Evolutionary conservation across 306 rosid species (phyloP).

Genomic region (Geum urbanum): DNA sequence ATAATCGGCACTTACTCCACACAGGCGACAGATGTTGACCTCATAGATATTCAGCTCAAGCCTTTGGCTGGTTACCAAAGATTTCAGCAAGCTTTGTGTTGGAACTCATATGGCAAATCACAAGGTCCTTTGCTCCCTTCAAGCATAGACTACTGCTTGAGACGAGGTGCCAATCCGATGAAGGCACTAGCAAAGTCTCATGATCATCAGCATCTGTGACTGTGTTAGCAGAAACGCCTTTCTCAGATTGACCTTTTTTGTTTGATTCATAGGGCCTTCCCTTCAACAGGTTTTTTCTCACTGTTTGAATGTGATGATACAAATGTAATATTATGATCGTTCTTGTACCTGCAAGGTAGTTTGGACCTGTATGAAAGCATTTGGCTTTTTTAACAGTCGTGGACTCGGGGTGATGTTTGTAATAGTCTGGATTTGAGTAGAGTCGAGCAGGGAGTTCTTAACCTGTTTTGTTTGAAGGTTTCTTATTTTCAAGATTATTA

Average conservation of each 20-base stretch:
- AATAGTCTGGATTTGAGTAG: not conserved
- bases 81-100: constrained; percentile 52
- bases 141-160: constrained; percentile 68
- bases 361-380: not conserved
- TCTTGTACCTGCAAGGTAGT: constrained; percentile 8
- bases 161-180: constrained; percentile 48
- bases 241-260: no score
- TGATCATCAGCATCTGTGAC: constrained; percentile 41
- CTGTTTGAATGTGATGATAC: constrained; percentile 58
- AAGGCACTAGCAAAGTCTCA: constrained; percentile 57
- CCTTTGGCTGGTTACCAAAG: constrained; percentile 37
- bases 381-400: not conserved
- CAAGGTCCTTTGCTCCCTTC: constrained; percentile 61
- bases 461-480: not conserved
- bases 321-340: not conserved
- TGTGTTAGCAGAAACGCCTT: constrained; percentile 33
- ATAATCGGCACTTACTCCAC: constrained; percentile 54
- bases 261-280: constrained; percentile 40
- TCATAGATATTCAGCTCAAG: constrained; percentile 59
- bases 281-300: constrained; percentile 40
- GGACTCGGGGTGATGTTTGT: no score
- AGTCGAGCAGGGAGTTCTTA: not conserved
- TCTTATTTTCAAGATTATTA: not conserved
- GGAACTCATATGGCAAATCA: constrained; percentile 74
- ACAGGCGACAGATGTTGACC: constrained; percentile 68